Conservation (phyloP, 2,329 filamentous ascomycete genomes). For the Aureobasidium mangrovei region DNA sequence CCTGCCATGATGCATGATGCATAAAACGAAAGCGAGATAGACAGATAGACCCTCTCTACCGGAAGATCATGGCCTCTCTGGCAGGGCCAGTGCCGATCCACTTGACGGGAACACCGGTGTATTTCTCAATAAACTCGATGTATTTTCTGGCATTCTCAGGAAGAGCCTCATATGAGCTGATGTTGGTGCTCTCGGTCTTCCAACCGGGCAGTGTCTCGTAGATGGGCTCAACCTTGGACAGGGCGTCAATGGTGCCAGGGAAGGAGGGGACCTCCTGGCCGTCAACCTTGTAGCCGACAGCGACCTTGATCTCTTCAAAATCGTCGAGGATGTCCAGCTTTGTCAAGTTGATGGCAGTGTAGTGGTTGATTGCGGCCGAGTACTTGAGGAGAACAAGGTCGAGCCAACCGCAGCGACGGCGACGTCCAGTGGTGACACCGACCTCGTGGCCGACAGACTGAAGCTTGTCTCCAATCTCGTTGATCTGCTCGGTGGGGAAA, state of each 20-base stretch:
- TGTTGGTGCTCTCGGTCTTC: conserved; percentile 54
- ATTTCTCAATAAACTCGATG: conserved; percentile 58
- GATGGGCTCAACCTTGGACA: conserved; percentile 53
- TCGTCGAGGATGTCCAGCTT: conserved; percentile 65
- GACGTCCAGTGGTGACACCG: conserved; percentile 50
- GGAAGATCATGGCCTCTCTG: conserved; percentile 54
- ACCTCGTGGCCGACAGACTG: conserved; percentile 49
- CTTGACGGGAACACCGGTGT: conserved; percentile 53
- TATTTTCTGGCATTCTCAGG: conserved; percentile 58
- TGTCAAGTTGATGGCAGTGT: conserved; percentile 55
- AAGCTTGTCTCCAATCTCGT: conserved; percentile 48
- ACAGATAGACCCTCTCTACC: conserved; percentile 4
- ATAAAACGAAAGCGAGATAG: background rate
- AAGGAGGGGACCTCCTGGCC: conserved; percentile 52
- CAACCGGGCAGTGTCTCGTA: conserved; percentile 64
- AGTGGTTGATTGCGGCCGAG: conserved; percentile 56
- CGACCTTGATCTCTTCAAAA: conserved; percentile 66
- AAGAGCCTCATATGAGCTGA: conserved; percentile 53
- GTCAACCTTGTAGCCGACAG: conserved; percentile 57
- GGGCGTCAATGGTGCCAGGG: conserved; percentile 52
- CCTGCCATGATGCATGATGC: background rate
- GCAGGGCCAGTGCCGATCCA: conserved; percentile 60
- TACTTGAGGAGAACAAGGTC: conserved; percentile 63
- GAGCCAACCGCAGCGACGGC: conserved; percentile 55
- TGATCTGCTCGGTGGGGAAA: conserved; percentile 60